A percentile compares a stretch with the other conserved stretches of the same genome.
These are phyloP conservation scores for Penstemon barbatus DNA, from an alignment of 257 asterid species.

Conservation along the genomic window DNA sequence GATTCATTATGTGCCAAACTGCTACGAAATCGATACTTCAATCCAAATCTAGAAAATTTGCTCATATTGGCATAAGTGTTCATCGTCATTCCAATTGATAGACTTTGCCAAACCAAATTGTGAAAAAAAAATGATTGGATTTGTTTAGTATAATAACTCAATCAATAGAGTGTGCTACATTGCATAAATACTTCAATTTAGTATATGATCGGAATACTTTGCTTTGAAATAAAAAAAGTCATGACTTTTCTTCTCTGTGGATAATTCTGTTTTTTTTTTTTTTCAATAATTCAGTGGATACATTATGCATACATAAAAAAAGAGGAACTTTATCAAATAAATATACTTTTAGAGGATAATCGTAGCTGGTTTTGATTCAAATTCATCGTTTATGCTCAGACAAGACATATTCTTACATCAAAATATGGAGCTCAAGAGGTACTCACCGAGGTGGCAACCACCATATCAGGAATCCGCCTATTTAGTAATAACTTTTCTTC, in stretches of 20 bases:
- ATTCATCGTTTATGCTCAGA: conserved; percentile 2
- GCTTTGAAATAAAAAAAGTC: no score
- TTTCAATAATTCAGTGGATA: neutral
- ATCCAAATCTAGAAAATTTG: neutral
- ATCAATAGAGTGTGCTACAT: neutral
- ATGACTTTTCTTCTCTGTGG: neutral
- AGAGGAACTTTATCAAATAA: neutral
- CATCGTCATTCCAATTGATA: neutral
- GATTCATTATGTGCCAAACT: neutral
- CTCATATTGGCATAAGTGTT: neutral
- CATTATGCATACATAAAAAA: neutral
- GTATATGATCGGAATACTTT: no score
- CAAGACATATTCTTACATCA: conserved; percentile 17
- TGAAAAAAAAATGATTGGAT: neutral
- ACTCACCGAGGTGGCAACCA: conserved; percentile 81
- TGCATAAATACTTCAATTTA: neutral
- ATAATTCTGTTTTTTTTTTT: neutral
- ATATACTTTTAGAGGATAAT: neutral
- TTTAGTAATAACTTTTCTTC: conserved; percentile 71
- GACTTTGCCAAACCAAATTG: neutral
- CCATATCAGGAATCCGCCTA: conserved; percentile 70
- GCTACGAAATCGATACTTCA: neutral
- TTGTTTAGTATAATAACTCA: neutral
- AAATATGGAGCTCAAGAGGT: neutral
- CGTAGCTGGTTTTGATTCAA: neutral